Conservation (phyloP, 1,284 basidiomycete species). For the Grifola frondosa region DNA sequence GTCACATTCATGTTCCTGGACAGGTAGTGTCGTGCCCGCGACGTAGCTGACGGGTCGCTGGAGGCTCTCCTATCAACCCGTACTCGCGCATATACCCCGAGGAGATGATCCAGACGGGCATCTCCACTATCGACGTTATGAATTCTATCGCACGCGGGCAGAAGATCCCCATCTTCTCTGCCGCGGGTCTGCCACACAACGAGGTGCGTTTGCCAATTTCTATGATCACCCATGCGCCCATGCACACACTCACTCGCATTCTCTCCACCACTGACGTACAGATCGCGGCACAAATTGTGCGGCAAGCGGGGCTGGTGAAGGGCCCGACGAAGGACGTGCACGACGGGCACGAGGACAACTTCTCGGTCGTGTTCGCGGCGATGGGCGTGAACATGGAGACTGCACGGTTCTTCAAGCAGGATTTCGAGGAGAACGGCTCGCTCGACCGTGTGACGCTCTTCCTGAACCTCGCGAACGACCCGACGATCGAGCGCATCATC, state of each 20-base stretch:
- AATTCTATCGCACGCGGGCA: constrained; percentile 99
- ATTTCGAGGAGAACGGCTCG: constrained; percentile 99
- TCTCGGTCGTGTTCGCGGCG: constrained; percentile 98
- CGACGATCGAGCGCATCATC: constrained; percentile 99
- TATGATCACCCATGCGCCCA: constrained; percentile 15
- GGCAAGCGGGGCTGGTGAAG: constrained; percentile 97
- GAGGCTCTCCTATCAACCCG: constrained; percentile 98
- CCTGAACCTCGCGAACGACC: constrained; percentile 99
- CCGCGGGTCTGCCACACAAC: constrained; percentile 98
- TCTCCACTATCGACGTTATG: constrained; percentile 98
- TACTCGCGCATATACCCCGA: constrained; percentile 99
- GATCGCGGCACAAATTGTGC: constrained; percentile 99
- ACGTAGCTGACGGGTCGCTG: constrained; percentile 10
- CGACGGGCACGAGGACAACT: constrained; percentile 99
- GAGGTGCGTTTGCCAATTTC: constrained; percentile 56
- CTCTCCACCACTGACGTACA: constrained; percentile 38
- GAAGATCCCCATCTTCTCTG: constrained; percentile 99
- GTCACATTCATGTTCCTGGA: constrained; percentile 24
- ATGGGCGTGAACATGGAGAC: constrained; percentile 99
- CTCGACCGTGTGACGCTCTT: constrained; percentile 98
- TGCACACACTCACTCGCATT: constrained; percentile 17
- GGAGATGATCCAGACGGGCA: constrained; percentile 99
- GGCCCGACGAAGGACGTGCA: constrained; percentile 94
- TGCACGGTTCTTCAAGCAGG: constrained; percentile 99
- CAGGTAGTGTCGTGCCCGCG: background rate